Base-by-base conservation (phyloP, 257 asterid genomes). In the Thymus mandschuricus region DNA sequence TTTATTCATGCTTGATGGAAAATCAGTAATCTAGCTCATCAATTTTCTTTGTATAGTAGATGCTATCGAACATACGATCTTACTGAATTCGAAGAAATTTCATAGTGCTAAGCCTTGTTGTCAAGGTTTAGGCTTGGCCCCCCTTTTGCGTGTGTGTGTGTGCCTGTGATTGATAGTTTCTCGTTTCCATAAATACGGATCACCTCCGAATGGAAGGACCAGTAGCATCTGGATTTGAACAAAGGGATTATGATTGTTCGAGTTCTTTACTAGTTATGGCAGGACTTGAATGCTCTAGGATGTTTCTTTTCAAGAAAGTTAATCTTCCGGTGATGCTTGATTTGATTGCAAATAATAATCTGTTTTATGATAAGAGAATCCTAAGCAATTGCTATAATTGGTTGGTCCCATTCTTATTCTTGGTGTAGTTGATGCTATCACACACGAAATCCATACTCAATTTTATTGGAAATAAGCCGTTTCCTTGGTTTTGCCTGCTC, bases 1-100 rank as follows among this genome's bases (percentile, higher is more conserved):
- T 71, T 31, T 66, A 49, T 21, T 74, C 49, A 55, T 70, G 28
- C 61, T 78, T 62, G 59, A 9, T 70, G 21, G 21, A 21, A 21
- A 21, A 21, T 21, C 21, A 21, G 21, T 21, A 21, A 21, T 21
- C 21, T 21, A 21, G 21, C 21, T 38, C 57, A 38, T 38, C 6
- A 7, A 38, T 40, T 40, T 41, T 54, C 8, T 6, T 69, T 9
- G 57, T 43, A 41, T 69, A 69, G 44, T 69, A 56, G 45, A 41
- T 69, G 29, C 65, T 41, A 21, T 6, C 46, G 3, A 11, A 4
- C 63, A 3, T 33, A 33, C 60, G 31, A 34, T 49, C 60, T 13
- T 66, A 51, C 52, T 68, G 63, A 35, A 38, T 51, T 52, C 41
- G 21, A 38, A 15, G 55, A 15, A 68, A 11, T 69, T 62, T 12